phyloP scores from a whole-genome alignment of 768 basidiomycete genomes.

The Russula emetica region DNA sequence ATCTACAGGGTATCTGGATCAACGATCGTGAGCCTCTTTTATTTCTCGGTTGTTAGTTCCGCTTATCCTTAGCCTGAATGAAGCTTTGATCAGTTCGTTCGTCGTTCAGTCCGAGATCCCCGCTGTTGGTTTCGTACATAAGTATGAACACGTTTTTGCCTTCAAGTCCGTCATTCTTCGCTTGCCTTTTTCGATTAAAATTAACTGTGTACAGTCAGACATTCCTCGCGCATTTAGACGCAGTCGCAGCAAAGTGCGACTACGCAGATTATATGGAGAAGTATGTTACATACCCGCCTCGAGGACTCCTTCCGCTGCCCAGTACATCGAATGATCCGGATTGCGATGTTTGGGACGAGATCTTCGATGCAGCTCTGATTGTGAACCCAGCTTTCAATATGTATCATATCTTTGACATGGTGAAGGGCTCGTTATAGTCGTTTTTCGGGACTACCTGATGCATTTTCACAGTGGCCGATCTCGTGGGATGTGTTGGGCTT shows the following conservation, averaged over 20 bases:
- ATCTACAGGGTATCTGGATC: slow-evolving; percentile 69
- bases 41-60: neutral
- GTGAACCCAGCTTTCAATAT: slow-evolving; percentile 76
- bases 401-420: slow-evolving; percentile 73
- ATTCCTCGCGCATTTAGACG: slow-evolving; percentile 56
- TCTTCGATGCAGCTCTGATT: slow-evolving; percentile 56
- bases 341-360: slow-evolving; percentile 65
- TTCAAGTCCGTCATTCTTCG: slow-evolving; percentile 51
- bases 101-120: slow-evolving; percentile 68
- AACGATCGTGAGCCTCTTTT: slow-evolving; percentile 52
- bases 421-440: slow-evolving; percentile 26
- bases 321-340: slow-evolving; percentile 48
- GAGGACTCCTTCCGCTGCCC: slow-evolving; percentile 61
- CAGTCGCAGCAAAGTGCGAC: slow-evolving; percentile 48
- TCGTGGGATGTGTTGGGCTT: slow-evolving; percentile 60
- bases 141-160: slow-evolving; percentile 64
- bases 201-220: slow-evolving; percentile 44
- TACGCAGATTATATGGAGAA: slow-evolving; percentile 60
- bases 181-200: neutral
- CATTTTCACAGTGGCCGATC: slow-evolving; percentile 46
- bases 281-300: slow-evolving; percentile 64
- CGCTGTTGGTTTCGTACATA: slow-evolving; percentile 69
- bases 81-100: slow-evolving; percentile 56
- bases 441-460: slow-evolving; percentile 1
- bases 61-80: neutral